phyloP scores from a whole-genome alignment of 768 basidiomycete genomes.

The Rhodotorula sphaerocarpa region DNA sequence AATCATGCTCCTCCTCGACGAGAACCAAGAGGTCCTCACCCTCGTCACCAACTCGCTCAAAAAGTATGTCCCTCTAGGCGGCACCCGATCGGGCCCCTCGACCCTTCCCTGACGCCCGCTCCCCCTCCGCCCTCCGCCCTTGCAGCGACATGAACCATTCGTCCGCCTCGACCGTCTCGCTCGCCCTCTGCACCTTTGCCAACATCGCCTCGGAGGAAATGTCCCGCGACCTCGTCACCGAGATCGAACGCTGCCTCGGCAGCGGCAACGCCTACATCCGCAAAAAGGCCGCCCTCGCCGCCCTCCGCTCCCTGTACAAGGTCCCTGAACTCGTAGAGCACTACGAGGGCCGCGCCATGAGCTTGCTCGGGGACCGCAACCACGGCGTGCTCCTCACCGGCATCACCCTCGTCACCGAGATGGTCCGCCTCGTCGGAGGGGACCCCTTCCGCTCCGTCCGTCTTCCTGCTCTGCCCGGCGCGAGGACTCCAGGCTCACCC shows the following conservation, averaged over 20 bases:
- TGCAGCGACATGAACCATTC: conserved; percentile 96
- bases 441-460: conserved; percentile 79
- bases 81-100: neutral
- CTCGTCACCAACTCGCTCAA: conserved; percentile 96
- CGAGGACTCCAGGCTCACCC: neutral
- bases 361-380: conserved; percentile 86
- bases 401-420: conserved; percentile 87
- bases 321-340: conserved; percentile 93
- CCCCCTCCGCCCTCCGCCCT: no score
- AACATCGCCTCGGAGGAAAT: conserved; percentile 99
- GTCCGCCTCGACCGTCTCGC: conserved; percentile 96
- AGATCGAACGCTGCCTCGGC: conserved; percentile 93
- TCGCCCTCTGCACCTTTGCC: conserved; percentile 94
- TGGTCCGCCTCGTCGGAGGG: conserved; percentile 76
- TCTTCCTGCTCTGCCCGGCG: neutral
- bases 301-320: conserved; percentile 83
- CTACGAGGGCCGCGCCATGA: conserved; percentile 77
- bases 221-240: conserved; percentile 94
- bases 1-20: conserved; percentile 93
- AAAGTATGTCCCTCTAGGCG: conserved; percentile 55
- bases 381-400: conserved; percentile 92
- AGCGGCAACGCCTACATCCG: conserved; percentile 98
- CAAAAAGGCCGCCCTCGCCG: conserved; percentile 96
- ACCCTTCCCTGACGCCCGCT: neutral
- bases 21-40: conserved; percentile 94